Evolutionary conservation across 352 stramenopile genomes (phyloP), one percentile per base, ranked within the genome.

Genomic region (Elongisporangium anandrum): DNA sequence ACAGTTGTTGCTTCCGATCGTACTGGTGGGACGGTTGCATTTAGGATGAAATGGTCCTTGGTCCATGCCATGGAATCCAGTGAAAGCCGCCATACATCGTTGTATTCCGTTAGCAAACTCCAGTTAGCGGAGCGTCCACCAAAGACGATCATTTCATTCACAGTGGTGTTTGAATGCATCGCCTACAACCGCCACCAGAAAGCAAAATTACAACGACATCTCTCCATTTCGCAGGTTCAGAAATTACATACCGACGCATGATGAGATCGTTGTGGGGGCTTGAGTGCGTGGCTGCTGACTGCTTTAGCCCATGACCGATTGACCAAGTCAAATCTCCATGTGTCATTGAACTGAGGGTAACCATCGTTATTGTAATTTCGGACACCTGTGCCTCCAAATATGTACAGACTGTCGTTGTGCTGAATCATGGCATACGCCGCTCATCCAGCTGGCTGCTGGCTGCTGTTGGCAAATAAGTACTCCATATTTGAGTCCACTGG

Each of bases 321-420:
- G 16, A 69, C 47, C 26, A 85, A 54, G 47, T 87, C 72, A 45
- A 87, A 85, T 7, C 65, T 61, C 82, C 82, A 92, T 17, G 82
- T 88, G 60, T 92, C 82, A 19, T 81, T 75, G 29, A 75, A 81
- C 61, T 92, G 80, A 57, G 79, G 50, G 29, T 2, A 15, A 3
- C 55, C 56, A 22, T 57, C 56, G 5, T 61, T 54, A 2, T 24
- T 70, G 34, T 62, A 20, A 9, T 68, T 65, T 19, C 71, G 77
- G 26, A 89, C n/a, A n/a, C n/a, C n/a, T n/a, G 88, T 69, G 47
- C 82, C 82, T 2, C 82, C 82, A 57, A 77, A 88, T 23, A 89
- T 57, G 57, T 87, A 90, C 24, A 92, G 57, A 8, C 61, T 56
- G 56, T 90, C 73, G 10, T 79, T 50, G 51, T 79, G 76, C 5